Evolutionary conservation across 2,329 filamentous ascomycete species (phyloP).

Genomic region (Myriangium duriaei): DNA sequence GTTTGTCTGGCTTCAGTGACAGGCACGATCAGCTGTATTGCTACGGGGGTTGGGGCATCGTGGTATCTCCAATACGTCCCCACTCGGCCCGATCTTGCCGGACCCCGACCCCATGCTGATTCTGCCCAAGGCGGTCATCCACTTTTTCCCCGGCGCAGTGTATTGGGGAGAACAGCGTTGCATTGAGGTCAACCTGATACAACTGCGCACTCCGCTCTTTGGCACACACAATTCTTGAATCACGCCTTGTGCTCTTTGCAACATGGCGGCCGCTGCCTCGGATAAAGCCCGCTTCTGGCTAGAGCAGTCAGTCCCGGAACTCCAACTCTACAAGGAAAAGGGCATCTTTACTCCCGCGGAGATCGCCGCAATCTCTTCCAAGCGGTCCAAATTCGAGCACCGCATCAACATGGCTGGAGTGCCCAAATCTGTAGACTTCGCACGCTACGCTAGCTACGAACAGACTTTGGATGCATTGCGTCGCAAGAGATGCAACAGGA

Average conservation of each 20-base stretch:
- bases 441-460: slow-evolving; percentile 65
- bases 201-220: too few species aligned
- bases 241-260: slow-evolving; percentile 8
- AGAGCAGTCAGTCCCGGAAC: slow-evolving; percentile 81
- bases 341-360: slow-evolving; percentile 85
- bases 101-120: too few species aligned
- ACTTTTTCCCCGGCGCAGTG: neutral
- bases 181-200: too few species aligned
- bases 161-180: too few species aligned
- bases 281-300: slow-evolving; percentile 94
- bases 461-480: slow-evolving; percentile 60
- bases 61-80: too few species aligned
- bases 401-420: slow-evolving; percentile 66
- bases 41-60: too few species aligned
- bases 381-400: slow-evolving; percentile 88
- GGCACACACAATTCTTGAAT: too few species aligned
- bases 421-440: slow-evolving; percentile 63
- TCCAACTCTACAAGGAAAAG: slow-evolving; percentile 85
- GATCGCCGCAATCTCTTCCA: slow-evolving; percentile 76
- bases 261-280: slow-evolving; percentile 62
- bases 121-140: neutral
- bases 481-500: slow-evolving; percentile 66
- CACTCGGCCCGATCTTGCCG: too few species aligned
- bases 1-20: too few species aligned
- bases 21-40: too few species aligned